Evolutionary conservation across 768 basidiomycete species (phyloP).

Genomic region (Russula virescens): DNA sequence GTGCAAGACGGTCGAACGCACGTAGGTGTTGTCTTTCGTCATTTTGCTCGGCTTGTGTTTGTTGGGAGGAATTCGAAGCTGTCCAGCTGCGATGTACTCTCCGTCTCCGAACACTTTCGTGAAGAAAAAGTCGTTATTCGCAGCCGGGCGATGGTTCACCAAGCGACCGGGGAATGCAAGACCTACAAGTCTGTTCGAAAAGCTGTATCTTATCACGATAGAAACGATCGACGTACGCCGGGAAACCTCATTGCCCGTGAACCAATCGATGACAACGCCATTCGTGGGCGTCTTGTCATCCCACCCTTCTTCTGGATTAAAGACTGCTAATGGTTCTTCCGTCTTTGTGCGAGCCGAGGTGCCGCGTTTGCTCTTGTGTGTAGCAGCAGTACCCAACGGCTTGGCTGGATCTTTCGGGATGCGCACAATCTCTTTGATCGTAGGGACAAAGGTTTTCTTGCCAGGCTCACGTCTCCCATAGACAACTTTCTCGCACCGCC

Average conservation of each 20-base stretch:
- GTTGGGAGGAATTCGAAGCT: conserved; percentile 72
- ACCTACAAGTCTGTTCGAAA: conserved; percentile 39
- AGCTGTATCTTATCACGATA: neutral
- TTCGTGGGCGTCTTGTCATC: conserved; percentile 68
- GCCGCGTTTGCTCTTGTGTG: conserved; percentile 34
- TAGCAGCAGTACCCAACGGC: conserved; percentile 42
- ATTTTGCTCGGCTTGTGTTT: conserved; percentile 83
- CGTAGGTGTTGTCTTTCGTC: conserved; percentile 91
- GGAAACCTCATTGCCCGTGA: conserved; percentile 51
- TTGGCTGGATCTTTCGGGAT: conserved; percentile 45
- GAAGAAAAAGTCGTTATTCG: conserved; percentile 70
- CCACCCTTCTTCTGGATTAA: conserved; percentile 64
- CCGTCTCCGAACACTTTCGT: conserved; percentile 91
- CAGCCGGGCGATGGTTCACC: conserved; percentile 55
- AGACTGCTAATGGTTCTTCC: conserved; percentile 38
- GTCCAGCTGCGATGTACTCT: conserved; percentile 86
- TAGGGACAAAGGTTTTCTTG: conserved; percentile 46
- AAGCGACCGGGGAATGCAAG: conserved; percentile 71
- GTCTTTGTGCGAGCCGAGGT: conserved; percentile 38
- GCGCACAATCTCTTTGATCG: conserved; percentile 60
- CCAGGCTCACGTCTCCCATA: conserved; percentile 61
- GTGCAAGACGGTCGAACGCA: conserved; percentile 36
- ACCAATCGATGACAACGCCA: conserved; percentile 65
- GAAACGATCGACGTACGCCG: conserved; percentile 52
- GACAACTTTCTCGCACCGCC: conserved; percentile 88